Conservation (phyloP, 2,329 filamentous ascomycete genomes). For the Tetracladium maxilliforme region DNA sequence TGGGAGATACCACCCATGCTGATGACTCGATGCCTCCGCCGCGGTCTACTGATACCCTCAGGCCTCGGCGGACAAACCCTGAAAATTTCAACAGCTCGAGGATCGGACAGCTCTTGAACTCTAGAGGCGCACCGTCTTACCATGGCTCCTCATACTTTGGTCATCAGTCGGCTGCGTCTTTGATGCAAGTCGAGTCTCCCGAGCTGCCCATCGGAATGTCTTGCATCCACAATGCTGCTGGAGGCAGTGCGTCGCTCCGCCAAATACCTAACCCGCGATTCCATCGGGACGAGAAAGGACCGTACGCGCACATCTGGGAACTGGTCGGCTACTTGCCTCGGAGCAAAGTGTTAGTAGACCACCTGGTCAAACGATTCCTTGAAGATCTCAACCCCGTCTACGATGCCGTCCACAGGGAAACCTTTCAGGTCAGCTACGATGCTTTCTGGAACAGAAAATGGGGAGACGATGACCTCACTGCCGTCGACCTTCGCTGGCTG, state of each 20-base stretch:
- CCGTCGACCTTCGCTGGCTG: constrained; percentile 24
- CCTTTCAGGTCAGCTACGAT: constrained; percentile 19
- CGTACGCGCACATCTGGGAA: constrained; percentile 23
- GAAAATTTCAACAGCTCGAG: constrained; percentile 1
- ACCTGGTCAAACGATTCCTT: constrained; percentile 17
- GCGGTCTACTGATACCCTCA: neutral
- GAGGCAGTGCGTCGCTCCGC: constrained; percentile 5
- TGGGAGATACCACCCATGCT: constrained; percentile 4
- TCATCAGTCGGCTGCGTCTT: constrained; percentile 15
- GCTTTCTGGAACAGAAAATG: constrained; percentile 21
- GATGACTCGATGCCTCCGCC: neutral
- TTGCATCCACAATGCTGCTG: constrained; percentile 5
- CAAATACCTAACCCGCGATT: constrained; percentile 9
- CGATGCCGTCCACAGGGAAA: constrained; percentile 18
- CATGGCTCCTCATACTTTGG: constrained; percentile 17
- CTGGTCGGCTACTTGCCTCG: constrained; percentile 21
- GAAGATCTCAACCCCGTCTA: constrained; percentile 19
- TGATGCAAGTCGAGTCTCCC: constrained; percentile 14
- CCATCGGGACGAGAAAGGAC: constrained; percentile 13
- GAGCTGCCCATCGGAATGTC: constrained; percentile 10
- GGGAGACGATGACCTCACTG: constrained; percentile 21
- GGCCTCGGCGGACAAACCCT: constrained; percentile 1
- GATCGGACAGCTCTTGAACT: constrained; percentile 14
- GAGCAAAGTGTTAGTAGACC: constrained; percentile 19
- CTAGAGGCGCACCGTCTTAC: constrained; percentile 14